These are phyloP conservation scores for Fulvia fulva DNA, from an alignment of 2,329 filamentous ascomycete genomes.

Conservation along the genomic window DNA sequence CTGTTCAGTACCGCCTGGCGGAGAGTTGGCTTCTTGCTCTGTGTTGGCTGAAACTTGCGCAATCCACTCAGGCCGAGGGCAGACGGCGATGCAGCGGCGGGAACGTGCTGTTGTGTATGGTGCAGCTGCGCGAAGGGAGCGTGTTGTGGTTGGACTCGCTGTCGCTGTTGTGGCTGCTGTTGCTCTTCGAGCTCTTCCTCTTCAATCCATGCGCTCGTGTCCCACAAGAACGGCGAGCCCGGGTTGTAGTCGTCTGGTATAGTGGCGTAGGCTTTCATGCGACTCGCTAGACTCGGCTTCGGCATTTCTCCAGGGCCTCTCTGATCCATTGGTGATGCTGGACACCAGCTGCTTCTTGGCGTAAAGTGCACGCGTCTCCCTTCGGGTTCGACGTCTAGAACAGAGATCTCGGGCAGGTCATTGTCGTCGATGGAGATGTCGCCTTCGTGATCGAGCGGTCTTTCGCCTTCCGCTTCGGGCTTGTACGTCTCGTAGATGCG, in stretches of 20 bases:
- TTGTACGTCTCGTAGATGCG: neutral
- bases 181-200: neutral
- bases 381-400: neutral
- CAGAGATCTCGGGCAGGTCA: neutral
- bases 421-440: neutral
- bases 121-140: neutral
- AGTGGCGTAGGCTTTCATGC: neutral
- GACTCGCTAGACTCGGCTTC: neutral
- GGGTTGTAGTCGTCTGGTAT: neutral
- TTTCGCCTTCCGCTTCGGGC: neutral
- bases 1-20: neutral
- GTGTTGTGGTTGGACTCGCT: neutral
- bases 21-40: neutral
- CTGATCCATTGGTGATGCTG: neutral
- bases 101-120: neutral
- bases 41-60: neutral
- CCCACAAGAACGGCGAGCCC: neutral
- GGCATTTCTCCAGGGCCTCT: neutral
- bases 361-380: neutral
- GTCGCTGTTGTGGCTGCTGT: neutral
- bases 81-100: neutral
- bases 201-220: neutral
- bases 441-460: neutral
- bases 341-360: neutral
- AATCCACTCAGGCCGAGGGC: neutral